These are phyloP conservation scores for Colletotrichum sojae DNA, from an alignment of 2,329 filamentous ascomycete species.

Conservation along the genomic window DNA sequence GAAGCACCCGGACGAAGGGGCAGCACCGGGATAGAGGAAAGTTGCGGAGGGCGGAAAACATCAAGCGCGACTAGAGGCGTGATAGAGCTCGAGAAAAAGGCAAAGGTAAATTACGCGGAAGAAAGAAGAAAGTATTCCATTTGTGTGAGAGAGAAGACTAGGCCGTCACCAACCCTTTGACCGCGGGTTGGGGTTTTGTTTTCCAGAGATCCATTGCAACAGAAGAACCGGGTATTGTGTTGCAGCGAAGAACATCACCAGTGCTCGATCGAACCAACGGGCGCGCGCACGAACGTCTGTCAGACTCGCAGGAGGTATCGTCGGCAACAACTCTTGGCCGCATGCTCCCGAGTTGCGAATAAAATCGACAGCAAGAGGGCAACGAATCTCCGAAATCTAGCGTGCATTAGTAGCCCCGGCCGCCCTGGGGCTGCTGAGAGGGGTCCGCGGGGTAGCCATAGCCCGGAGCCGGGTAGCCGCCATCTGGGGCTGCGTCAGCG, in stretches of 20 bases:
- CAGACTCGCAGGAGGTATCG: slow-evolving; percentile 41
- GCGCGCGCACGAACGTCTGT: slow-evolving; percentile 41
- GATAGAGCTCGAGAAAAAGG: background rate
- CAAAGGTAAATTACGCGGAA: slow-evolving; percentile 33
- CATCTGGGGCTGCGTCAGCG: slow-evolving; percentile 16
- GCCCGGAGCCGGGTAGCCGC: slow-evolving; percentile 35
- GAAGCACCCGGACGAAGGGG: background rate
- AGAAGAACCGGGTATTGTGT: slow-evolving; percentile 43
- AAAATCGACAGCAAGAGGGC: slow-evolving; percentile 38
- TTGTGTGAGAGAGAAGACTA: slow-evolving; percentile 38
- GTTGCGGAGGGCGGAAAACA: background rate
- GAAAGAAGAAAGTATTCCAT: slow-evolving; percentile 42
- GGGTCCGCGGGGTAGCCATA: slow-evolving; percentile 65
- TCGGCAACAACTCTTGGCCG: slow-evolving; percentile 38
- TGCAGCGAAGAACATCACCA: slow-evolving; percentile 43
- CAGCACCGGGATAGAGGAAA: background rate
- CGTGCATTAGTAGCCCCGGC: slow-evolving; percentile 58
- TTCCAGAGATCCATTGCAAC: slow-evolving; percentile 43
- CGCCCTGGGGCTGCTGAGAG: slow-evolving; percentile 52
- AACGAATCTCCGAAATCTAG: slow-evolving; percentile 42
- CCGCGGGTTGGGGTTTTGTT: slow-evolving; percentile 39
- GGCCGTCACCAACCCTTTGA: slow-evolving; percentile 40
- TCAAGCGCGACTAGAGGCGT: slow-evolving; percentile 20
- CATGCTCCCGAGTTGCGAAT: slow-evolving; percentile 28
- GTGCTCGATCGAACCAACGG: slow-evolving; percentile 44